These are phyloP conservation scores for Sporothrix phasma DNA, from an alignment of 2,329 filamentous ascomycete genomes.

Conservation along the genomic window DNA sequence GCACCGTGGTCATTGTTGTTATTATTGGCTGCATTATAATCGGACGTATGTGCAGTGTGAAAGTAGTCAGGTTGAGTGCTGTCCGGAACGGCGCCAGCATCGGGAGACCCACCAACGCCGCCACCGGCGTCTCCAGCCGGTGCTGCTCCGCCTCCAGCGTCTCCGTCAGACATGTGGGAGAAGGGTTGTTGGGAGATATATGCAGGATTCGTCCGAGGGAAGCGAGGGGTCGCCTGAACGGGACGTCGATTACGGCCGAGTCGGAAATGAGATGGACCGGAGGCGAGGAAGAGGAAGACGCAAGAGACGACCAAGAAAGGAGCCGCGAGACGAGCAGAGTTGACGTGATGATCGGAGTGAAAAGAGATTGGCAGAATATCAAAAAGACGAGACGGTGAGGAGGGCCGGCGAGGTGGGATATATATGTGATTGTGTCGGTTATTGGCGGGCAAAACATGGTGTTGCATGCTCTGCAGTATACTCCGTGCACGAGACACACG, in stretches of 20 bases:
- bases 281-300: not conserved
- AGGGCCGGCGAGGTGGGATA: not conserved
- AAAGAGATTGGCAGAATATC: not conserved
- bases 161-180: constrained; percentile 15
- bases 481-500: not conserved
- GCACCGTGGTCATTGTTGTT: not conserved
- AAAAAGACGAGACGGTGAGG: not conserved
- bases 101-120: not conserved
- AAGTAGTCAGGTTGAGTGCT: not conserved
- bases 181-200: not conserved
- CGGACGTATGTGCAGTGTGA: not conserved
- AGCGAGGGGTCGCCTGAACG: not conserved
- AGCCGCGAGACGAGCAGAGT: not conserved
- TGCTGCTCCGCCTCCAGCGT: not conserved
- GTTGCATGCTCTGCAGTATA: not conserved
- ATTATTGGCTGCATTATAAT: not conserved
- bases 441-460: not conserved
- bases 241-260: not conserved
- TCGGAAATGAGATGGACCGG: not conserved
- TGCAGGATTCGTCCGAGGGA: not conserved
- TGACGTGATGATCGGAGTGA: not conserved
- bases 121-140: not conserved
- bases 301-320: not conserved
- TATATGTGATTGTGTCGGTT: not conserved
- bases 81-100: not conserved